phyloP scores from a whole-genome alignment of 768 basidiomycete genomes.

The Leccinum pellstonianum region DNA sequence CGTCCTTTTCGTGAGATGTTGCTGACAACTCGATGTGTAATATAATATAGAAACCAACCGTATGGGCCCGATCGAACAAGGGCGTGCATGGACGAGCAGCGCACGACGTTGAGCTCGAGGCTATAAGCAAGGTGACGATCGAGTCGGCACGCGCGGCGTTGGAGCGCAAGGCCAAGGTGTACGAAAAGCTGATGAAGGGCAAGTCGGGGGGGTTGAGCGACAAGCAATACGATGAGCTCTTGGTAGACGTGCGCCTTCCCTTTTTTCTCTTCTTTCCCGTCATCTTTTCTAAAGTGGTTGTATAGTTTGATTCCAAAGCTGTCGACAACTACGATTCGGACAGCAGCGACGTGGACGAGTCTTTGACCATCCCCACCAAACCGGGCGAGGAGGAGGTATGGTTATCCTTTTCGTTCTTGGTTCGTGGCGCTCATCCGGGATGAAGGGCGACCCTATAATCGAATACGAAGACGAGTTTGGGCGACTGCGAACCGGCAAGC shows the following conservation, averaged over 20 bases:
- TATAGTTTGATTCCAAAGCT: conserved; percentile 65
- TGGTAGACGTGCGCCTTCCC: conserved; percentile 68
- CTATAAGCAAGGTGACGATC: conserved; percentile 62
- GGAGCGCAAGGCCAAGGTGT: conserved; percentile 77
- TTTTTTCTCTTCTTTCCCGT: not conserved
- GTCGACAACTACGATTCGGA: conserved; percentile 59
- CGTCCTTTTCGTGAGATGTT: conserved; percentile 1
- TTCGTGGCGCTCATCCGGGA: conserved; percentile 1
- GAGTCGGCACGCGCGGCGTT: conserved; percentile 70
- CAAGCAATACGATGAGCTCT: conserved; percentile 64
- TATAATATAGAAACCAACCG: conserved; percentile 60
- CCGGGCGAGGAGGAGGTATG: conserved; percentile 39
- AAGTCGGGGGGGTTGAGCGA: conserved; percentile 77
- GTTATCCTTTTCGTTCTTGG: conserved; percentile 1
- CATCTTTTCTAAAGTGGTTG: not conserved
- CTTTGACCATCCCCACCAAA: conserved; percentile 54
- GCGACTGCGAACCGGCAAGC: conserved; percentile 62
- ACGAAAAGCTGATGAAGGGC: conserved; percentile 75
- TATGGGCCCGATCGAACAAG: conserved; percentile 76
- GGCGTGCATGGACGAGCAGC: conserved; percentile 63
- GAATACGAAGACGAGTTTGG: conserved; percentile 91
- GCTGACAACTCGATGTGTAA: not conserved
- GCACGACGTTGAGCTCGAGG: conserved; percentile 71
- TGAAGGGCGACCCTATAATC: conserved; percentile 70
- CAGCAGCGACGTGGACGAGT: conserved; percentile 79